These are phyloP conservation scores for Sporothrix pseudoabietina DNA, from an alignment of 2,329 filamentous ascomycete species.

Conservation along the genomic window DNA sequence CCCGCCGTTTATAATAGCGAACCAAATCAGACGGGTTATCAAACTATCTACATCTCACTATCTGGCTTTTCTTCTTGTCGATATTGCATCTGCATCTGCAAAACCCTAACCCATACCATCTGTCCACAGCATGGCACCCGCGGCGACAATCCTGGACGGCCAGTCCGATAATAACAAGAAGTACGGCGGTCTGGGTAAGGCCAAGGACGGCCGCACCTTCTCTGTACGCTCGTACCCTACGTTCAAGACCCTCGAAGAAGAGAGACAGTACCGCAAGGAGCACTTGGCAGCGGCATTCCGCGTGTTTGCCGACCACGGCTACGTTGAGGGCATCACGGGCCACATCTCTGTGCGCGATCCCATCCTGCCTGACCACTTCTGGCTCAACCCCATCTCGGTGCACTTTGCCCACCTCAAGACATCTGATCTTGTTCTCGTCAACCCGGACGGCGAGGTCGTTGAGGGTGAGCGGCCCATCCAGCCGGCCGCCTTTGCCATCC, in stretches of 20 bases:
- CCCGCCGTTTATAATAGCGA: not conserved
- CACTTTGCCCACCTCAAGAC: conserved; percentile 69
- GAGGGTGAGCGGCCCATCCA: conserved; percentile 66
- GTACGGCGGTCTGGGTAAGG: conserved; percentile 8
- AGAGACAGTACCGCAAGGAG: conserved; percentile 58
- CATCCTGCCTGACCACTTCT: conserved; percentile 35
- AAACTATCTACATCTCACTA: not conserved
- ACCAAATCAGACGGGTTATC: not conserved
- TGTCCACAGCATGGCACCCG: not conserved
- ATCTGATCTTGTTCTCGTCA: conserved; percentile 69
- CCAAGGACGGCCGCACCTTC: conserved; percentile 26
- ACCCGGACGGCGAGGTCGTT: conserved; percentile 60
- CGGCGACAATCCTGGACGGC: conserved; percentile 17
- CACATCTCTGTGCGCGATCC: conserved; percentile 54
- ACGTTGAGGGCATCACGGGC: conserved; percentile 62
- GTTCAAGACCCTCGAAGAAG: conserved; percentile 52
- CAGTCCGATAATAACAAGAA: conserved; percentile 24
- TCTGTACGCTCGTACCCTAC: conserved; percentile 53
- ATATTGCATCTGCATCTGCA: not conserved
- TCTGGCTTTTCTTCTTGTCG: not conserved
- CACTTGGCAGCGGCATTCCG: conserved; percentile 62
- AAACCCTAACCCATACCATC: not conserved
- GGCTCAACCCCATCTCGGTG: conserved; percentile 59
- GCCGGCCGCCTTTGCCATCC: conserved; percentile 69
- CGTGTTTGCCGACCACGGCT: conserved; percentile 61